Evolutionary conservation across 345 rosid genomes (phyloP), one percentile per base, ranked within the genome.

Genomic region (Ceriops decandra): DNA sequence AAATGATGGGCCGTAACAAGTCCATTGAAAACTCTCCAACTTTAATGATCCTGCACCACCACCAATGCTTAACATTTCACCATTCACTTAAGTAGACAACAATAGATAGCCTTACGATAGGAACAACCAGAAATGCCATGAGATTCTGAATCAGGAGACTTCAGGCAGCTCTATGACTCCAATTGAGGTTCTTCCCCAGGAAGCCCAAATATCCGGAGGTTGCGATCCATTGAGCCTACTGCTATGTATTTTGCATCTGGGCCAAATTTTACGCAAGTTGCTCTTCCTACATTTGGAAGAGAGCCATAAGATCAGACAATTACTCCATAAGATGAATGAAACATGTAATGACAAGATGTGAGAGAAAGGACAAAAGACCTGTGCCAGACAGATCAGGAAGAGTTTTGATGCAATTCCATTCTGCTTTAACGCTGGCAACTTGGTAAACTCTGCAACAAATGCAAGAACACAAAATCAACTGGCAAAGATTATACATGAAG

Each of bases 341-440:
- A 28, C 35, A 47, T 15, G 2, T 7, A 20, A 31, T 7, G 5
- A 16, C 9, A 69, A 21, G 63, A 22, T 47, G 33, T 54, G 62
- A 17, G 20, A 2, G 19, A 1, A 16, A 7, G 13, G 17, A 13
- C 15, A 35, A 57, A 7, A 65, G n/a, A 95, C 97, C 96, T 78
- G 93, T 90, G 81, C 99, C 99, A 0, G 99, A 95, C 60, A 95
- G 85, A 80, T 95, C 99, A n/a, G 96, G 97, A 51, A 91, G 83
- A 27, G 93, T 84, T 81, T 85, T 95, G 69, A 95, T 68, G 61
- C 91, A 84, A 79, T 86, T 88, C 99, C 99, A 95, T 7, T 95
- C 99, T 28, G 95, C 85, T 81, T 88, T 91, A 47, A 95, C 99
- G 74, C 87, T 90, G 22, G 89, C 97, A 21, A 88, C 93, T 82